Conservation (phyloP, 2,329 filamentous ascomycete species). For the Scedosporium apiospermum region DNA sequence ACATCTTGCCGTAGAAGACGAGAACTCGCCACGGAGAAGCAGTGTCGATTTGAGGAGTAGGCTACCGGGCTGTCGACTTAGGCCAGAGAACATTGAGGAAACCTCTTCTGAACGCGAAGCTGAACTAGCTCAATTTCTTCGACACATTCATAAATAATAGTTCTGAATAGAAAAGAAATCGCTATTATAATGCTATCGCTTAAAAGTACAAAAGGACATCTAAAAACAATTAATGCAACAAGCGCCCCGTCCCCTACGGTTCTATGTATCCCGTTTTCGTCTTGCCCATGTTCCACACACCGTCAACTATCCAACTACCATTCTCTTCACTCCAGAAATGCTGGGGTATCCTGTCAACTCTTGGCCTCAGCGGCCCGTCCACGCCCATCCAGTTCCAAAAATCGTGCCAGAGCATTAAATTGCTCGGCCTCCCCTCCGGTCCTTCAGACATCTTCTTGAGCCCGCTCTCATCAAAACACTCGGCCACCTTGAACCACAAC, state of each 20-base stretch:
- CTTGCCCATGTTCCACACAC: slow-evolving; percentile 16
- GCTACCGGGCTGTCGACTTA: no score
- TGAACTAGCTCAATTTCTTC: no score
- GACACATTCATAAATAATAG: no score
- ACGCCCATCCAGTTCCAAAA: slow-evolving; percentile 15
- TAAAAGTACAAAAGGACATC: no score
- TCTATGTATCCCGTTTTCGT: slow-evolving; percentile 15
- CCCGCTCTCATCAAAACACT: slow-evolving; percentile 18
- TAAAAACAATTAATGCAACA: no score
- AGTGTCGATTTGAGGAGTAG: no score
- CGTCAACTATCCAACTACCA: slow-evolving; percentile 16
- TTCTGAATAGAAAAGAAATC: no score
- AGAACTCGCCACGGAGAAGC: no score
- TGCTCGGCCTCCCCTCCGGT: slow-evolving; percentile 7
- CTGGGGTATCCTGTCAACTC: slow-evolving; percentile 15
- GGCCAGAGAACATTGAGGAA: no score
- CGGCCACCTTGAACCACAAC: slow-evolving; percentile 18
- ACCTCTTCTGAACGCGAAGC: no score
- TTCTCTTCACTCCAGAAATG: slow-evolving; percentile 12
- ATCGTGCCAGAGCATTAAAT: slow-evolving; percentile 15
- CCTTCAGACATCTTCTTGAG: slow-evolving; percentile 12
- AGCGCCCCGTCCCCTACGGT: background rate
- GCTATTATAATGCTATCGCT: no score
- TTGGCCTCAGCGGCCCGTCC: slow-evolving; percentile 10
- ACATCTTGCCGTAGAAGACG: no score